Evolutionary conservation across 1,284 basidiomycete genomes (phyloP), one percentile per base, ranked within the genome.

Genomic region (Austroboletus niveus): DNA sequence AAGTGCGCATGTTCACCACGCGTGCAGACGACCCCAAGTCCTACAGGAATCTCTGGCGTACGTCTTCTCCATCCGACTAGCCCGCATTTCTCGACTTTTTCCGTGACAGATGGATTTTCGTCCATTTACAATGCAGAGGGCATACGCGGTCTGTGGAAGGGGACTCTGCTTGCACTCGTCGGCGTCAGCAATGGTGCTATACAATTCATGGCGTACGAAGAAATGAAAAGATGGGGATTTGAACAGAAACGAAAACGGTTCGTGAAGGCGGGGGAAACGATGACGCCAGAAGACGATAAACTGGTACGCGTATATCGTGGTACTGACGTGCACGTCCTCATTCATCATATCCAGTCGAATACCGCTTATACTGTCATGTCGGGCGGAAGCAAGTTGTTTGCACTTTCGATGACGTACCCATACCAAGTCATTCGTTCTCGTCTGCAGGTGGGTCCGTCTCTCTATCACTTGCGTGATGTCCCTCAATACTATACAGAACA

Each of bases 381-480:
- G 0, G 97, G 92, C 32, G 80, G 83, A 17, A 93, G 93, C 55
- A 99, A 99, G 70, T 74, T 98, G 5, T 79, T 84, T 22, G 94
- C 96, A 1, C 84, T 98, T 48, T 74, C 84, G 5, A 61, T 87
- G 20, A 99, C 96, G 22, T 99, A 99, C 70, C 96, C 96, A 14
- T 98, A 98, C 70, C 97, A 99, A 74, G 96, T 99, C 45, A 80
- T 99, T 36, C 84, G 97, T 52, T 95, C 95, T 7, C 84, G 96
- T 50, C 85, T 98, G 68, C 96, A 98, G 73, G 93, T 92, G 52
- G 27, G 73, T 2, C 10, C 73, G 1, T 24, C 34, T 49, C 31
- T 36, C 20, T 30, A 42, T 31, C 27, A 14, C 44, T 9, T 41
- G 36, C 42, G 48, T 51, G 35, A 60, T 14, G 10, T 10, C 2